These are phyloP conservation scores for Thuja plicata DNA, from an alignment of 83 land plant species.

Conservation along the genomic window DNA sequence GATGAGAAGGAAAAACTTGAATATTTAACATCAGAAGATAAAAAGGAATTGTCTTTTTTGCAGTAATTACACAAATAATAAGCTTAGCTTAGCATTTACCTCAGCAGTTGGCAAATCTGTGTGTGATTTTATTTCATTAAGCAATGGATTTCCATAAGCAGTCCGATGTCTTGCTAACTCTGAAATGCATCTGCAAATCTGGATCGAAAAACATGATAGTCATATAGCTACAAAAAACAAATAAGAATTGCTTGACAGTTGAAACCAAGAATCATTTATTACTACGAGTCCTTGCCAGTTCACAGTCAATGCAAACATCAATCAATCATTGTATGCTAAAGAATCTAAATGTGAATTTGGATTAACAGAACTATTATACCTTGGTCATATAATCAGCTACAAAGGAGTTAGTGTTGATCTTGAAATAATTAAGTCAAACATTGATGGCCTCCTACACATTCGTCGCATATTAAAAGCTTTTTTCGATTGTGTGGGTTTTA, in stretches of 20 bases:
- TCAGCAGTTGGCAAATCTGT: conserved; percentile 83
- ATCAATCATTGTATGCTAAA: too few relatives aligned
- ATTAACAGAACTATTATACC: too few relatives aligned
- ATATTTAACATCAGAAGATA: not conserved
- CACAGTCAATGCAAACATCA: too few relatives aligned
- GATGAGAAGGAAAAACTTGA: not conserved
- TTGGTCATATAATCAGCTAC: too few relatives aligned
- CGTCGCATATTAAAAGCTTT: too few relatives aligned
- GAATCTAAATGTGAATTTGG: too few relatives aligned
- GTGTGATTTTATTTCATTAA: conserved; percentile 47
- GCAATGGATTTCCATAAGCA: conserved; percentile 32
- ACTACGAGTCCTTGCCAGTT: not conserved
- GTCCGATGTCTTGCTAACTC: conserved; percentile 67
- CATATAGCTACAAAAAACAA: not conserved
- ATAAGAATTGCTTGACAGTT: not conserved
- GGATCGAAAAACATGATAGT: conserved; percentile 8
- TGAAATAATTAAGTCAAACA: too few relatives aligned
- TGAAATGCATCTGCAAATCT: conserved; percentile 94
- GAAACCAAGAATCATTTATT: not conserved
- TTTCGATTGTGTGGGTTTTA: too few relatives aligned
- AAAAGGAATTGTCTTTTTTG: not conserved
- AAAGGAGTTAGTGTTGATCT: too few relatives aligned
- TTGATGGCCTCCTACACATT: too few relatives aligned
- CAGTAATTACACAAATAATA: not conserved
- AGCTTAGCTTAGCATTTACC: conserved; percentile 36